Evolutionary conservation across 2,329 filamentous ascomycete species (phyloP), one percentile per base, ranked within the genome.

Genomic region (Neopestalotiopsis rosae): DNA sequence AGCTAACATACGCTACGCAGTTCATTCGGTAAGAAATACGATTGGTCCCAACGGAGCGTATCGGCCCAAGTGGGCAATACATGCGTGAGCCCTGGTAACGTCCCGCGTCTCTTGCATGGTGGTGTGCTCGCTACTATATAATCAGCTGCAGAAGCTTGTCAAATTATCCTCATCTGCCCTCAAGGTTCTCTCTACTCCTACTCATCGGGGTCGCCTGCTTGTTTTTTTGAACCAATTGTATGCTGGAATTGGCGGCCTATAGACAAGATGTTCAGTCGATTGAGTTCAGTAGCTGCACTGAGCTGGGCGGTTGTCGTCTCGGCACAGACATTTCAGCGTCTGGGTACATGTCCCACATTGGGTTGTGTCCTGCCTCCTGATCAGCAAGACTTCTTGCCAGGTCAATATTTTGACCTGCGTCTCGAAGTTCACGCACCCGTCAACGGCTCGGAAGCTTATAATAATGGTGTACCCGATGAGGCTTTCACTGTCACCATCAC

Each of bases 381-480:
- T 72, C 87, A 89, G 82, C 90, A 91, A 72, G 93, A 96, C 76
- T 96, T 96, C 82, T 87, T 97, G 1, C 90, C 93, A 5, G 93
- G 93, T 13, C 93, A 96, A 81, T 91, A 89, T 79, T 96, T 96
- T 76, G 94, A 96, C 78, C 90, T 97, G 71, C 91, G 93, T 69
- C 87, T 95, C 69, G 93, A 96, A 79, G 89, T 96, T 38, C 93
- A 95, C 77, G 92, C 92, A 10, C 93, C 93, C 5, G 85, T 91
- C 77, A 96, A 96, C 79, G 93, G 94, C 72, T 92, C 91, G 49
- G 92, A 96, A 80, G 90, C 90, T n/a, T 92, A 89, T 70, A 88
- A 90, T 73, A 81, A 88, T 68, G 89, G 89, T 69, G 85, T 88
- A 73, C 90, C 92, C 14, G 92, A 96, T 78, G 87, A 92, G 76